Evolutionary conservation across 345 rosid genomes (phyloP).

Genomic region (Aegle marmelos): DNA sequence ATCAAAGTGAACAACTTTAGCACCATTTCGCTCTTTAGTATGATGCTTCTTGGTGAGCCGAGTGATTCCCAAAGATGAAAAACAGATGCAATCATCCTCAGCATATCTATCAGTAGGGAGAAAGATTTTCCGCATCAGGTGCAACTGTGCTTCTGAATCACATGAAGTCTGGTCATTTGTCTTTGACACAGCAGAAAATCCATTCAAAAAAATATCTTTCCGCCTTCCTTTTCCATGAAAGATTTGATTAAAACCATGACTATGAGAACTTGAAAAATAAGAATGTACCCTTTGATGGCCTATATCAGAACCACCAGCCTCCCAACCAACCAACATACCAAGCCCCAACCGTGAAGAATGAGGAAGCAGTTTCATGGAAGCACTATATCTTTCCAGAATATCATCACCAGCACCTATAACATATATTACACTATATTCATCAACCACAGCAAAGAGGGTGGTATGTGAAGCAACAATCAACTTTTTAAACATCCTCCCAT

Average conservation of each 20-base stretch:
- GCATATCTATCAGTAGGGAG: conserved; percentile 54
- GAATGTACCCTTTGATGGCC: conserved; percentile 45
- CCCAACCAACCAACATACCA: conserved; percentile 70
- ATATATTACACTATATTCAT: conserved; percentile 67
- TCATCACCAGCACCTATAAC: conserved; percentile 47
- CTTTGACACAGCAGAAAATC: conserved; percentile 49
- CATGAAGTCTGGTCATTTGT: conserved; percentile 24
- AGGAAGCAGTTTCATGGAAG: conserved; percentile 42
- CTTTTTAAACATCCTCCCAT: conserved; percentile 66
- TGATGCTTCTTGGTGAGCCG: conserved; percentile 56
- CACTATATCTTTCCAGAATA: conserved; percentile 38
- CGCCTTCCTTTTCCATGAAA: conserved; percentile 28
- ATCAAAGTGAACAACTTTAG: conserved; percentile 52
- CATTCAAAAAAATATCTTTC: conserved; percentile 40
- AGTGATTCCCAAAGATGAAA: conserved; percentile 84
- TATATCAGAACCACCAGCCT: conserved; percentile 64
- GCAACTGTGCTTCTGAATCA: conserved; percentile 34
- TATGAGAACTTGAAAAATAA: conserved; percentile 16
- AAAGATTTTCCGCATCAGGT: conserved; percentile 49
- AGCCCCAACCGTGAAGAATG: conserved; percentile 51
- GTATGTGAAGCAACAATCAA: conserved; percentile 65
- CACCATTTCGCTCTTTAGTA: conserved; percentile 26
- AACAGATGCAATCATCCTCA: conserved; percentile 61
- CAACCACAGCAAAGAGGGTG: conserved; percentile 76
- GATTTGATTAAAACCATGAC: conserved; percentile 21